A percentile compares a stretch with the other conserved stretches of the same genome.
Evolutionary conservation across 2,329 filamentous ascomycete species (phyloP).

Genomic region (Venturia aucupariae): DNA sequence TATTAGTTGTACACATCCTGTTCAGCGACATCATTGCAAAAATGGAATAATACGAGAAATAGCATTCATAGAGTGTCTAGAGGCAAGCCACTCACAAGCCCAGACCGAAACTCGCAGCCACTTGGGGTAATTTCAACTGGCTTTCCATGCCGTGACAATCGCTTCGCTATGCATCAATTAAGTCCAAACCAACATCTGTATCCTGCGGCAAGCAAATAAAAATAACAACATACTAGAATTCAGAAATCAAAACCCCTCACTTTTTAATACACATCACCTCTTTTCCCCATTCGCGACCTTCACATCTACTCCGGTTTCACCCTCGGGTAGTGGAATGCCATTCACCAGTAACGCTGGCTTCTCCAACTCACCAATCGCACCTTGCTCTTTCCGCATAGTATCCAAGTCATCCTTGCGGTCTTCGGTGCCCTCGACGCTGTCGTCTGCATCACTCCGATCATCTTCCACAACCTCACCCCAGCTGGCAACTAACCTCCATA

Average conservation of each 20-base stretch:
- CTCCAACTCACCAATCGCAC: background rate
- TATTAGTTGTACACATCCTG: too few species aligned
- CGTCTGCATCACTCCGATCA: conserved; percentile 64
- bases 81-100: too few species aligned
- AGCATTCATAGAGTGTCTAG: too few species aligned
- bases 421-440: conserved; percentile 41
- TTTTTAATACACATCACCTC: background rate
- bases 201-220: background rate
- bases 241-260: background rate
- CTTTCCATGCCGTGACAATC: background rate
- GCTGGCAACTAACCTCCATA: conserved; percentile 57
- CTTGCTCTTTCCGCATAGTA: conserved; percentile 18
- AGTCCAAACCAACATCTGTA: background rate
- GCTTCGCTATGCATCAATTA: conserved; percentile 2
- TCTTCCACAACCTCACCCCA: conserved; percentile 49
- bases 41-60: too few species aligned
- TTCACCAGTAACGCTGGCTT: conserved; percentile 6
- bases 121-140: too few species aligned
- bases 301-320: background rate
- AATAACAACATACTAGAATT: conserved; percentile 1
- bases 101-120: too few species aligned
- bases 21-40: too few species aligned
- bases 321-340: background rate
- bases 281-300: background rate
- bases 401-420: conserved; percentile 17